Evolutionary conservation across 176 grass and related monocot genomes (phyloP).

Genomic region (Secale cereale): DNA sequence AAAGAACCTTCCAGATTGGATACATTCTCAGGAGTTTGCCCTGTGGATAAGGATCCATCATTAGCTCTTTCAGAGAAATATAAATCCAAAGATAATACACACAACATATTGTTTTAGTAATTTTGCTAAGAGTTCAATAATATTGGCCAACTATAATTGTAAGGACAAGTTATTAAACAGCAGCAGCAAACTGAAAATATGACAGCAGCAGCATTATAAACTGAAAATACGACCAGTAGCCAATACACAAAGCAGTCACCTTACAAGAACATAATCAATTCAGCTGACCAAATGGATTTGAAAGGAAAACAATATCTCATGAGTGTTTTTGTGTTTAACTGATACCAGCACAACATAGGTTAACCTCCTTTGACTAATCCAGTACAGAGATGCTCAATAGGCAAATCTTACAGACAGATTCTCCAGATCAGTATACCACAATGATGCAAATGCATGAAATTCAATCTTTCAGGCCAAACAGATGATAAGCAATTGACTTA

Average conservation of each 20-base stretch:
- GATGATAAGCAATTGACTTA: background rate
- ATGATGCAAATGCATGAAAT: constrained; percentile 7
- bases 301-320: background rate
- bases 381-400: constrained; percentile 15
- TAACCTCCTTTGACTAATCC: background rate
- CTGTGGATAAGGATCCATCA: constrained; percentile 38
- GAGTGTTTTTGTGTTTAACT: background rate
- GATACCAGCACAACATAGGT: background rate
- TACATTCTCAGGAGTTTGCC: constrained; percentile 52
- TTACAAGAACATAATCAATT: background rate
- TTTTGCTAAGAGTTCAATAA: constrained; percentile 14
- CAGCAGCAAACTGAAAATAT: constrained; percentile 5
- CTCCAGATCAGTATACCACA: constrained; percentile 1
- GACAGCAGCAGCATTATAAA: background rate
- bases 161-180: background rate
- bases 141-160: background rate
- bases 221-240: background rate
- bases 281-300: background rate
- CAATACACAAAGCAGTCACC: background rate
- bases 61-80: constrained; percentile 21
- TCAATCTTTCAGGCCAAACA: background rate
- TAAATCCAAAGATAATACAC: constrained; percentile 11
- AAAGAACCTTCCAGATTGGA: constrained; percentile 69
- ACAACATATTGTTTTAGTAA: background rate
- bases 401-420: background rate